These are phyloP conservation scores for Fistulinella staudtii DNA, from an alignment of 1,284 basidiomycete genomes.

Conservation along the genomic window DNA sequence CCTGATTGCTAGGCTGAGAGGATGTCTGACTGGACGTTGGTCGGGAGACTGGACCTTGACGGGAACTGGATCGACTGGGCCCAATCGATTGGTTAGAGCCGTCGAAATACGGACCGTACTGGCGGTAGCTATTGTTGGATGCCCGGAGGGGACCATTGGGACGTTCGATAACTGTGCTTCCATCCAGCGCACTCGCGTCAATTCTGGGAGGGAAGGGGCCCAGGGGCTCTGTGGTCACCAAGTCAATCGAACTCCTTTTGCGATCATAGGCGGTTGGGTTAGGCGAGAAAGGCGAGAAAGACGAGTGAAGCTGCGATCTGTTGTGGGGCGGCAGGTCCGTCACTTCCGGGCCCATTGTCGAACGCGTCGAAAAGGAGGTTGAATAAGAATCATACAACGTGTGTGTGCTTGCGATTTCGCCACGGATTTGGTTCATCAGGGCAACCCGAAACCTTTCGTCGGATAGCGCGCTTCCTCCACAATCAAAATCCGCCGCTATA, in stretches of 20 bases:
- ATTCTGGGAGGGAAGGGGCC: constrained; percentile 38
- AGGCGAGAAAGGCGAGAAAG: constrained; percentile 61
- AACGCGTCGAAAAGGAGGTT: constrained; percentile 13
- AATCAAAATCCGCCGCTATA: constrained; percentile 9
- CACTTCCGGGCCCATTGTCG: constrained; percentile 13
- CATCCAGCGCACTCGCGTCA: constrained; percentile 16
- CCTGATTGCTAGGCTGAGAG: constrained; percentile 20
- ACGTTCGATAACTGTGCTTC: constrained; percentile 18
- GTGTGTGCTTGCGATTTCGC: constrained; percentile 17
- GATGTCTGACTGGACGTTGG: constrained; percentile 45
- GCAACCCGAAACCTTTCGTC: constrained; percentile 32
- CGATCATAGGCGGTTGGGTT: constrained; percentile 44
- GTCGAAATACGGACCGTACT: constrained; percentile 44
- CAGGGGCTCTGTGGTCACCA: constrained; percentile 30
- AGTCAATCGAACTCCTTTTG: constrained; percentile 33
- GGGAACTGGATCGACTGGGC: constrained; percentile 38
- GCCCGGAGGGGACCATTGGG: constrained; percentile 46
- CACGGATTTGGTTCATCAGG: constrained; percentile 23
- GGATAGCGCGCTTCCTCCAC: constrained; percentile 17
- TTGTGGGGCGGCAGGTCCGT: constrained; percentile 16
- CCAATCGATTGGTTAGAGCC: constrained; percentile 31
- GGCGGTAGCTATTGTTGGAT: constrained; percentile 40
- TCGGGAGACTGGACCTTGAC: constrained; percentile 48
- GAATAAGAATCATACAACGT: constrained; percentile 21
- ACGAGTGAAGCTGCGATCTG: constrained; percentile 34